A percentile compares a stretch with the other conserved stretches of the same genome.
phyloP scores from a whole-genome alignment of 176 grass and related monocot genomes.

The Sorghum bicolor region Sorghum_bicolor_NCBIv3 NC_012870.2:8847501-8848000 shows the following conservation, averaged over 20 bases:
- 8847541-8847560: constrained; percentile 25
- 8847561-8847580: constrained; percentile 73
- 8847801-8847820: not conserved
- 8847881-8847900: not conserved
- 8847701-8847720: not conserved
- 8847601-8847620: constrained; percentile 66
- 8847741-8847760: not conserved
- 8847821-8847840: not conserved
- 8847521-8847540: not conserved
- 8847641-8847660: constrained; percentile 70
- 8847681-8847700: not conserved
- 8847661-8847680: constrained; percentile 16
- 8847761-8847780: not conserved
- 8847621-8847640: constrained; percentile 54
- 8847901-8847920: not conserved
- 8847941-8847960: not conserved
- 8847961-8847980: not conserved
- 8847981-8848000: not conserved
- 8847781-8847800: not conserved
- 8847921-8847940: not conserved
- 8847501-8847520: not conserved
- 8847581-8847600: constrained; percentile 77
- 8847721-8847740: too few relatives aligned
- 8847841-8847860: not conserved
- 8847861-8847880: not conserved